A percentile compares a stretch with the other conserved stretches of the same genome.
Conservation (phyloP, 2,329 filamentous ascomycete species). For the Aquanectria penicillioides region DNA sequence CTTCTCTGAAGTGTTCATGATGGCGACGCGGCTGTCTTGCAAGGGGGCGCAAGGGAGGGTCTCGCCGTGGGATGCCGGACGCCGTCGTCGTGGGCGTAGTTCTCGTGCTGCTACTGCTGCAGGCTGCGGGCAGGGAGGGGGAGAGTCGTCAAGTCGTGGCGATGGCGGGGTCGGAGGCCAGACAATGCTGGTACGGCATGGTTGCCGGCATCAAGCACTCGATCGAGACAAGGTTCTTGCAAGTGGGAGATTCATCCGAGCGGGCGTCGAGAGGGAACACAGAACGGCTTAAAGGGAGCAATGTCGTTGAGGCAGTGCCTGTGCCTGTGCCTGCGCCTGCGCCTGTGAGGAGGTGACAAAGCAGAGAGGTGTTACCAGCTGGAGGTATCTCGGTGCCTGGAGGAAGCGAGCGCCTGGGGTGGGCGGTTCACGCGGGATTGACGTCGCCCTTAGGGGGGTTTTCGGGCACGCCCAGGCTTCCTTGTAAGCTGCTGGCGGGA, state of each 20-base stretch:
- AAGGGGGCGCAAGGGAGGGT: constrained; percentile 18
- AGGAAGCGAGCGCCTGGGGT: constrained; percentile 16
- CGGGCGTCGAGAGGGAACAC: neutral
- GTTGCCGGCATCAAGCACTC: constrained; percentile 36
- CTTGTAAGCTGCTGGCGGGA: neutral
- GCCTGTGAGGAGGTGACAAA: constrained; percentile 9
- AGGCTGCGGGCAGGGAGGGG: constrained; percentile 1
- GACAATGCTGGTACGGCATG: constrained; percentile 44
- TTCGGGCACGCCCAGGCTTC: too few relatives aligned
- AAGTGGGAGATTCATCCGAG: neutral
- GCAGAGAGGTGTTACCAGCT: neutral
- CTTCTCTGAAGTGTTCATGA: constrained; percentile 57
- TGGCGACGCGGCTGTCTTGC: too few relatives aligned
- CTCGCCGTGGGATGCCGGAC: too few relatives aligned
- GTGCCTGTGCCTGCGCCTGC: neutral
- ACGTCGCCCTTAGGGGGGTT: too few relatives aligned
- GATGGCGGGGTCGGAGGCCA: constrained; percentile 39
- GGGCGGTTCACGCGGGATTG: constrained; percentile 3
- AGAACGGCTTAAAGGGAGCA: neutral
- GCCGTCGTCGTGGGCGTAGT: too few relatives aligned
- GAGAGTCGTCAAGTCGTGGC: constrained; percentile 38
- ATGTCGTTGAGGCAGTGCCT: constrained; percentile 8
- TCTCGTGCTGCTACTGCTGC: constrained; percentile 12
- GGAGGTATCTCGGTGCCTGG: constrained; percentile 32
- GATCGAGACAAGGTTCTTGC: neutral